Conservation (phyloP, 306 rosid genomes). For the Crataegus laevigata region DNA sequence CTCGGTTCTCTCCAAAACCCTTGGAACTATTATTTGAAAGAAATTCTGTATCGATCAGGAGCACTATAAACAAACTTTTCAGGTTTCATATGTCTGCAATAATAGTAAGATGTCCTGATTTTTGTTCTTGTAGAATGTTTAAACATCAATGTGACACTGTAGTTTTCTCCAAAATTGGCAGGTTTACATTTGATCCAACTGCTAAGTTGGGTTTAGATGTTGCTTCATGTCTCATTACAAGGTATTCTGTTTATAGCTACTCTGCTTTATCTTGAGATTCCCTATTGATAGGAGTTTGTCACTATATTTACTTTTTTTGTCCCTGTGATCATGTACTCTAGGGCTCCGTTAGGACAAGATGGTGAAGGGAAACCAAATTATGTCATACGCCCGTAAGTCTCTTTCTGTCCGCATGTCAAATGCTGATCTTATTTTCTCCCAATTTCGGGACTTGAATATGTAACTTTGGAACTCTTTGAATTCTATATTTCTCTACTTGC, state of each 20-base stretch:
- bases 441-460: background rate
- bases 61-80: background rate
- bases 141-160: conserved; percentile 3
- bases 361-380: conserved; percentile 74
- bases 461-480: background rate
- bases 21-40: background rate
- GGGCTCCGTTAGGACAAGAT: conserved; percentile 76
- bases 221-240: conserved; percentile 77
- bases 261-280: background rate
- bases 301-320: background rate
- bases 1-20: background rate
- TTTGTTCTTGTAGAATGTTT: background rate
- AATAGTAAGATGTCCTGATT: background rate
- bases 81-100: background rate
- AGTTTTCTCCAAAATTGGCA: conserved; percentile 26
- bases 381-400: conserved; percentile 84
- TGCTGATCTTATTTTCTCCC: conserved; percentile 9
- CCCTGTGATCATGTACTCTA: conserved; percentile 20
- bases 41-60: background rate
- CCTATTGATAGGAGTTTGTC: background rate
- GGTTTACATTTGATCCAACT: conserved; percentile 79
- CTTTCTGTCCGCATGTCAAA: conserved; percentile 11
- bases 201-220: conserved; percentile 69
- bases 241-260: conserved; percentile 31
- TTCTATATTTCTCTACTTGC: background rate